Evolutionary conservation across 202 grass and related monocot genomes (phyloP).

Genomic region (Thinopyrum obtusiflorum): DNA sequence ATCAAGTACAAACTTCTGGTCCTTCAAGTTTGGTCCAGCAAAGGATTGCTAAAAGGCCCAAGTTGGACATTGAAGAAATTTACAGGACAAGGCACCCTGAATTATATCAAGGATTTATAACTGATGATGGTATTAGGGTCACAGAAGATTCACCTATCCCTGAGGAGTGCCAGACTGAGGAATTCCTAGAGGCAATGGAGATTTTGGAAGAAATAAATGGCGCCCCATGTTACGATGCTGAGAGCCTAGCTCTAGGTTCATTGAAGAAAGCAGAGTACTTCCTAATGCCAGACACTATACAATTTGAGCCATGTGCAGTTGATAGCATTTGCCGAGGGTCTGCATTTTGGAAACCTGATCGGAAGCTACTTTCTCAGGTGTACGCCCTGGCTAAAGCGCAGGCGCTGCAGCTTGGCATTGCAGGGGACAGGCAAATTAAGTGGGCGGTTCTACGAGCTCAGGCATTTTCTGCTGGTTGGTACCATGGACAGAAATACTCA

Average conservation of each 20-base stretch:
- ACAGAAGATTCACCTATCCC: background rate
- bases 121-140: background rate
- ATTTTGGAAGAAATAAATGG: background rate
- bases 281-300: background rate
- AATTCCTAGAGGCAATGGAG: background rate
- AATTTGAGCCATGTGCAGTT: background rate
- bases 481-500: conserved; percentile 2
- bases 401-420: background rate
- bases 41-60: background rate
- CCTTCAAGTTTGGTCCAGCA: background rate
- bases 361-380: background rate
- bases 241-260: background rate
- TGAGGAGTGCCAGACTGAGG: background rate
- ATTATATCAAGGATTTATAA: background rate
- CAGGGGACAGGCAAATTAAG: background rate
- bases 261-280: background rate
- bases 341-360: background rate
- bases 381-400: background rate
- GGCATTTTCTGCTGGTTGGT: conserved; percentile 3
- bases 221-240: background rate
- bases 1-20: background rate
- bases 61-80: background rate
- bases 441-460: background rate
- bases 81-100: background rate
- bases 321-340: background rate